Base-by-base conservation (phyloP, 2,329 filamentous ascomycete genomes). In the Aspergillus costaricaensis region DNA sequence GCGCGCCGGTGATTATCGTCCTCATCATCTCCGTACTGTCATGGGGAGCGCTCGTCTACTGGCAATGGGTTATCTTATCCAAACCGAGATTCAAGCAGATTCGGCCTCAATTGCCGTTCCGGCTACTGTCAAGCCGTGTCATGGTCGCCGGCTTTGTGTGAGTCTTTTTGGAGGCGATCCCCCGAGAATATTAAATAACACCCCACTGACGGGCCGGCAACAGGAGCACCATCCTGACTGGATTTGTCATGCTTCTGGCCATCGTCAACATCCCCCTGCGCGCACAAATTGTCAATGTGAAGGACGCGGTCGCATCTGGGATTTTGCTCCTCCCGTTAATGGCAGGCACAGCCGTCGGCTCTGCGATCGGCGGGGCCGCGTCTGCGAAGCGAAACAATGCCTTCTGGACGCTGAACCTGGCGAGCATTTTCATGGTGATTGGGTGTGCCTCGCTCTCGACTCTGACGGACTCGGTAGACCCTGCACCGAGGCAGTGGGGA, bases 401-500 rank as follows among this genome's bases (percentile, higher is more conserved):
- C 47, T 57, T 57, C 27, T 57, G 55, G 55, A 57, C 55, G 30
- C 36, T 57, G 55, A 57, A 57, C 55, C 55, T 57, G 55, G 55
- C 55, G 17, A 57, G 55, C 30, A 43, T 57, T 51, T 57, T 57
- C 47, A 57, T 57, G 55, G 14, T 57, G 19, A 57, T 57, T 36
- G 55, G 55, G 36, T 44, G 32, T 27, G 55, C 55, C 17, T 43
- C 21, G 17, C 55, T 57, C 32, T 57, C 55, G 47, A 57, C 55
- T 17, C 32, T 57, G 47, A 50, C 55, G 17, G 55, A 57, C 55
- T 41, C 55, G 3, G 47, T 57, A 30, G 44, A 57, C 15, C 44
- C 47, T n/a, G 55, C 17, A 43, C 55, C 55, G 25, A 44, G 2
- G 55, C 55, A 57, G 47, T 57, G 47, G 47, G 32, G 30, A 17